Evolutionary conservation across 2,329 filamentous ascomycete genomes (phyloP), one percentile per base, ranked within the genome.

Genomic region (Exophiala bonariae): DNA sequence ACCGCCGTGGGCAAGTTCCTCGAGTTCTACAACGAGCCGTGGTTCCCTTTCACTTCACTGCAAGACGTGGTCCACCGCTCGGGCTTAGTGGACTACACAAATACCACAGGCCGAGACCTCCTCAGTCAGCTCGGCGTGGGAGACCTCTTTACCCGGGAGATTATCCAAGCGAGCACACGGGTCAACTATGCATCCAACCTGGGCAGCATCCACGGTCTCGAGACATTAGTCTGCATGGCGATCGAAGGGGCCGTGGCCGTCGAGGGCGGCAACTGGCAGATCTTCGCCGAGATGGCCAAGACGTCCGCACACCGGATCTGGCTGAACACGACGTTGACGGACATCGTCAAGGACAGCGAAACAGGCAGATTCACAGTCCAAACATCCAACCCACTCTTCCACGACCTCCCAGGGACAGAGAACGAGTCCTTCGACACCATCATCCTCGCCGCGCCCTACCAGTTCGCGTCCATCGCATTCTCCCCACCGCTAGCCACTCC

Each of bases 121-220:
- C 72, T 97, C 10, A 73, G 74, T 19, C 70, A 79, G 31, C 87
- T 89, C 58, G 79, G 80, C 61, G 82, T 96, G 46, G 75, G 79
- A 18, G 71, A 75, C 0, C 64, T 73, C 0, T 97, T 95, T 63
- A 76, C 84, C 0, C 80, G 81, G 11, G 89, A 99, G 41, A 81
- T 99, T 38, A 82, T 97, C 19, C 92, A 97, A 68, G 89, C 92
- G 2, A 87, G 84, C 47, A 96, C 93, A 1, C 80, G 93, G 16
- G 92, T 96, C 54, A 97, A 97, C 67, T 99, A 96, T 68, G 93
- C 87, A 1, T 89, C 91, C 39, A 96, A 97, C 58, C 68, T 97
- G 10, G 80, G 75, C n/a, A 73, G 82, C 28, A 93, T 97, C 38
- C 91, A 97, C 61, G 93, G 89, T 0, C 70, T 99, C 1, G 89